Evolutionary conservation across 164 flowering plant genomes (phyloP).

Genomic region (Annona squamosa): DNA sequence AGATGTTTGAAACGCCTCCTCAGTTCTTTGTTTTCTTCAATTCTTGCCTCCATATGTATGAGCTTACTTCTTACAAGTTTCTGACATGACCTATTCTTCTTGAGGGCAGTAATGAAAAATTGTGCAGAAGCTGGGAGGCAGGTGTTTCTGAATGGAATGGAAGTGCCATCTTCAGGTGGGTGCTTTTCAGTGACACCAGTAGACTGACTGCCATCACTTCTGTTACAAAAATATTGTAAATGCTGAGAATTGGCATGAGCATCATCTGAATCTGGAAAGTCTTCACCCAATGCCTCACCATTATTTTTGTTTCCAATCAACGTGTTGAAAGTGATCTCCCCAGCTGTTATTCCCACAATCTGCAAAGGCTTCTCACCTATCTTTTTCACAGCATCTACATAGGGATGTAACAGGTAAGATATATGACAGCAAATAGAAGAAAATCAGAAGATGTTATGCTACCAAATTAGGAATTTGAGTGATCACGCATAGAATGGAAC

Average conservation of each 20-base stretch:
- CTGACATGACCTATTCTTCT: conserved; percentile 79
- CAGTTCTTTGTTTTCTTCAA: conserved; percentile 61
- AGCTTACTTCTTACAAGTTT: conserved; percentile 59
- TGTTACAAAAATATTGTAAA: conserved; percentile 13
- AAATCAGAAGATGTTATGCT: not conserved
- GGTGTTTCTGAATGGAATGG: conserved; percentile 21
- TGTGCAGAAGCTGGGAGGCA: conserved; percentile 53
- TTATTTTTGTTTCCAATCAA: conserved; percentile 23
- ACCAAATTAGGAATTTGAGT: not conserved
- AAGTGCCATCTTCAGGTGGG: conserved; percentile 15
- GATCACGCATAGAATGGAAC: too few relatives aligned
- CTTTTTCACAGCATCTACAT: conserved; percentile 25
- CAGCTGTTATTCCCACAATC: conserved; percentile 19
- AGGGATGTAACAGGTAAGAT: not conserved
- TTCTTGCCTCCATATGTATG: conserved; percentile 62
- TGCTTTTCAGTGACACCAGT: conserved; percentile 25
- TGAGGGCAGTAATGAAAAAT: conserved; percentile 67
- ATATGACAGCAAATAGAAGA: not conserved
- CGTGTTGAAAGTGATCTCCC: conserved; percentile 30
- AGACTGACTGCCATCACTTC: conserved; percentile 14
- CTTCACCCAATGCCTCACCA: conserved; percentile 22
- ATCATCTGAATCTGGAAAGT: conserved; percentile 37
- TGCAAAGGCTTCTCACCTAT: conserved; percentile 10
- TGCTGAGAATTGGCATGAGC: conserved; percentile 10
- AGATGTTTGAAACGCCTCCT: conserved; percentile 53